These are phyloP conservation scores for Craterostigma plantagineum DNA, from an alignment of 257 asterid species.

Conservation along the genomic window DNA sequence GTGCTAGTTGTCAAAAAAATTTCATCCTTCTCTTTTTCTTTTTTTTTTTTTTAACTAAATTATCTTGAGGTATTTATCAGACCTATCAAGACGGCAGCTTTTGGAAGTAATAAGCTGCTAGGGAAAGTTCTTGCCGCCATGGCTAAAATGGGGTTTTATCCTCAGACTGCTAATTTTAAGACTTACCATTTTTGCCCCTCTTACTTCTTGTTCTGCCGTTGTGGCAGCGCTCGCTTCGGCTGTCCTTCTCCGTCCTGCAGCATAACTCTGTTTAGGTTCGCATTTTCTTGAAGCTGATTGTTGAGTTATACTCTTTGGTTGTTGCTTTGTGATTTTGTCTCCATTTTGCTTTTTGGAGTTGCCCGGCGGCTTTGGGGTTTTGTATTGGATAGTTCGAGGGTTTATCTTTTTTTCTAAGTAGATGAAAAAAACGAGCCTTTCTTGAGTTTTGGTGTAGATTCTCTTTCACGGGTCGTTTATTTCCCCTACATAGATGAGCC, in stretches of 20 bases:
- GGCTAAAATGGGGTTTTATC: slow-evolving; percentile 65
- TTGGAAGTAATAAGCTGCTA: slow-evolving; percentile 47
- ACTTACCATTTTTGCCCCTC: slow-evolving; percentile 28
- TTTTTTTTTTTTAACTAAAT: neutral
- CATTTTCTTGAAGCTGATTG: neutral
- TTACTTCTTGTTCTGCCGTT: slow-evolving; percentile 40
- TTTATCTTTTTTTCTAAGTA: neutral
- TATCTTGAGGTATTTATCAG: neutral
- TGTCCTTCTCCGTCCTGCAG: slow-evolving; percentile 21
- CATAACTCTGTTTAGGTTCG: slow-evolving; percentile 42
- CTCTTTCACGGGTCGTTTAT: no score
- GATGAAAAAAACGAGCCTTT: neutral
- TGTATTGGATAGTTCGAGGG: slow-evolving; percentile 1
- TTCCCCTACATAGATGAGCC: no score
- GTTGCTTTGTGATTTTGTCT: neutral
- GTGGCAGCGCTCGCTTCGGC: slow-evolving; percentile 12
- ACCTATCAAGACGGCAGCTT: slow-evolving; percentile 58
- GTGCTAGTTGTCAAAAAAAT: no score
- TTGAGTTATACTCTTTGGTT: slow-evolving; percentile 6
- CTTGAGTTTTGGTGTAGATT: no score
- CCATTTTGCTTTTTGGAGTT: no score
- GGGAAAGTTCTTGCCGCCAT: slow-evolving; percentile 46
- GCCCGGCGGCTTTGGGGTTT: neutral
- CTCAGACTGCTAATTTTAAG: slow-evolving; percentile 36
- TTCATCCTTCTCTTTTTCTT: no score